Conservation (phyloP, 163 green algal genomes). For the Prototheca cutis region DNA sequence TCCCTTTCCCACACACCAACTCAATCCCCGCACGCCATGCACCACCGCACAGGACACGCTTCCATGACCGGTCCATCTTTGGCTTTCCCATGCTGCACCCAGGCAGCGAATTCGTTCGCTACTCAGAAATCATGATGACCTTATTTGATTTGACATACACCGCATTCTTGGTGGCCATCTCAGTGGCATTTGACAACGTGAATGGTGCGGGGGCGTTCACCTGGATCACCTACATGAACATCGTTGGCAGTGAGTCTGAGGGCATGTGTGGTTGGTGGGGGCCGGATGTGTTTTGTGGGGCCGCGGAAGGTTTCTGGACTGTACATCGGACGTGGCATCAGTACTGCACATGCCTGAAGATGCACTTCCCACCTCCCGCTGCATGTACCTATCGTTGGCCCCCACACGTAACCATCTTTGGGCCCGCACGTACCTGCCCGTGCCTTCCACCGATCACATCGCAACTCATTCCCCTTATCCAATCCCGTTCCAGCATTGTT, state of each 20-base stretch:
- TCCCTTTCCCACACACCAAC: not conserved
- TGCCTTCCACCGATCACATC: not conserved
- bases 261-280: too few species aligned
- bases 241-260: constrained; percentile 6
- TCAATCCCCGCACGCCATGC: not conserved
- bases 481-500: constrained; percentile 5
- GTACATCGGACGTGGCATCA: too few species aligned
- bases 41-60: too few species aligned
- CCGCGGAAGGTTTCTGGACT: too few species aligned
- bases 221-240: constrained; percentile 8
- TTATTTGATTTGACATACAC: constrained; percentile 16
- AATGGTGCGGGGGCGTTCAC: not conserved
- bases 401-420: not conserved
- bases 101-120: not conserved
- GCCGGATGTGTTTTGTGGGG: too few species aligned
- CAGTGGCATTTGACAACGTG: constrained; percentile 15
- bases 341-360: too few species aligned
- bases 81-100: constrained; percentile 8
- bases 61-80: constrained; percentile 3
- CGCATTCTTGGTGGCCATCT: constrained; percentile 14
- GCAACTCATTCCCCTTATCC: not conserved
- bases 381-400: not conserved
- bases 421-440: not conserved
- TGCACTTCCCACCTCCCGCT: too few species aligned
- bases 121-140: constrained; percentile 3